Conservation (phyloP, 139 green algal species). For the Chlamydomonas eustigma region DNA sequence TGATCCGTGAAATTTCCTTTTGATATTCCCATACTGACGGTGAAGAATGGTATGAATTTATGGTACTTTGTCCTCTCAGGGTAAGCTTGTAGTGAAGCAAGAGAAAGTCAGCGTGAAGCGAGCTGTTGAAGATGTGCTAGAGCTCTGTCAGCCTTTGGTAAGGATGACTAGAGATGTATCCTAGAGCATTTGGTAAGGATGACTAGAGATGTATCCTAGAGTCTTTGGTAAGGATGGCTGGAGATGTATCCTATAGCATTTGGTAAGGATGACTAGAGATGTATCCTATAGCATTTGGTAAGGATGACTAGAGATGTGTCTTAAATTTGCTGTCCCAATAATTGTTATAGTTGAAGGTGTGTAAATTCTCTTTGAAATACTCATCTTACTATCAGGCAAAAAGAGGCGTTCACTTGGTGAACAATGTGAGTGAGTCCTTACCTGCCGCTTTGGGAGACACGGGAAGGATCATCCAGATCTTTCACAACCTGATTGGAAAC, state of each 20-base stretch:
- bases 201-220: conserved; percentile 13
- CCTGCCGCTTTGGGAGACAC: conserved; percentile 28
- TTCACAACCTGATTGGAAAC: conserved; percentile 35
- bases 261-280: not conserved
- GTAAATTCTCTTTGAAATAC: conserved; percentile 2
- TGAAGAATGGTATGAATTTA: not conserved
- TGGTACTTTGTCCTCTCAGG: conserved; percentile 10
- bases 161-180: not conserved
- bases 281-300: not conserved
- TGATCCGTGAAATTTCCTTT: not conserved
- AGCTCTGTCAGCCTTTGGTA: conserved; percentile 11
- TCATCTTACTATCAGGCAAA: conserved; percentile 12
- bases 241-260: not conserved
- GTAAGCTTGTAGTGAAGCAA: conserved; percentile 43
- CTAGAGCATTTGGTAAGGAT: conserved; percentile 14
- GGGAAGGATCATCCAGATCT: conserved; percentile 45
- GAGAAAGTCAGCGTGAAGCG: conserved; percentile 49
- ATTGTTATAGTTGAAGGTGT: not conserved
- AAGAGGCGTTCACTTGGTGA: not conserved
- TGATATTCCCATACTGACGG: not conserved
- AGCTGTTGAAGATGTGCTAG: conserved; percentile 17
- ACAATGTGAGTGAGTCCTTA: not conserved
- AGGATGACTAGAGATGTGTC: not conserved
- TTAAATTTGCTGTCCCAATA: not conserved
- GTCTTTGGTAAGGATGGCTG: not conserved